Evolutionary conservation across 352 stramenopile genomes (phyloP), one percentile per base, ranked within the genome.

Genomic region (Globisporangium orthogonon): DNA sequence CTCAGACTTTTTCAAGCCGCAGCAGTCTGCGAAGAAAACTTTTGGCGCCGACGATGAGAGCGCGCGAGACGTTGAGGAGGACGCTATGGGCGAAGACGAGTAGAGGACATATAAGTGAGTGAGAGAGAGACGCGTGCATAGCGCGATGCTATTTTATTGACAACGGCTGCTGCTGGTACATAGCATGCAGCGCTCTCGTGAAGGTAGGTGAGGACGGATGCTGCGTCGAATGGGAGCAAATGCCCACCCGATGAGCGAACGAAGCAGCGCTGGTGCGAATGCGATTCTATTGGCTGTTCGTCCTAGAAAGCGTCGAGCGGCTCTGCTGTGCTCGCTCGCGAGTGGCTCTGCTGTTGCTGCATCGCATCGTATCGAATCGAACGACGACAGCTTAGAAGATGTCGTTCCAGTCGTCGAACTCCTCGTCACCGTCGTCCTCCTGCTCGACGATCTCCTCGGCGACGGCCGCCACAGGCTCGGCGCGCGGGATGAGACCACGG

Each of bases 381-480:
- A 45, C 5, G 46, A 50, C 47, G 41, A 33, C 37, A 6, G n/a
- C 57, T 70, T 89, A 94, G 76, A 94, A 94, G 58, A 94, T 90
- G 62, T 94, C 83, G 63, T 91, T 91, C 83, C 83, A 94, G 52
- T 89, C 76, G 60, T 95, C 81, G 54, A 94, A 91, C 71, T 94
- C 80, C 50, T 92, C 80, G 2, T 86, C 82, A 6, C 74, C 65
- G 6, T 86, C 74, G 49, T 89, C 80, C 45, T 78, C 49, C 23
- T 56, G 65, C 53, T 91, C 71, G 31, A 87, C 77, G 33, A 89
- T 80, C 15, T 87, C 75, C 58, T 91, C 80, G 3, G 74, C 73
- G 18, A 72, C 72, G 49, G 86, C 78, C 5, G 66, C 83, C 15
- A 89, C 77, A 5, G 73, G 62, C 66, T 92, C 82, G 2, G 68